Base-by-base conservation (phyloP, 768 basidiomycete species). In the Boletus reticuloceps region DNA sequence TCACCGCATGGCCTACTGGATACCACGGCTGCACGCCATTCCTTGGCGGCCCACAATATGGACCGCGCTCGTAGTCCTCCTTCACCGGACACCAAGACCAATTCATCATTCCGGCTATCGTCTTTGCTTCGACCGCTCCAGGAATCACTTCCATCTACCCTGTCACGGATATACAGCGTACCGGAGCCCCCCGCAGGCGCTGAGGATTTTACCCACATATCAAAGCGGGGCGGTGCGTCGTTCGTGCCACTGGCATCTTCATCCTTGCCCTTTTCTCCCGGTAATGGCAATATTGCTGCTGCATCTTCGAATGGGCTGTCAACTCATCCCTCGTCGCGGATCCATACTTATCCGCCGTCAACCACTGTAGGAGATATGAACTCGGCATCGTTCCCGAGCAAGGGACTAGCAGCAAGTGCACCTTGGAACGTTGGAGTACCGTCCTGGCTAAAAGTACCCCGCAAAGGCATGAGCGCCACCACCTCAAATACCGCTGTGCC, bases 321-420 rank as follows among this genome's bases (percentile, higher is more conserved):
- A 43, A 49, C 39, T 71, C 77, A 43, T 68, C 70, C 64, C 29
- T 61, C 65, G 27, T 56, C 59, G 47, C 66, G 62, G n/a, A 79
- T 78, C 62, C 89, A 91, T 78, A 91, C 89, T 69, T 91, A 91
- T 77, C 89, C 89, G 55, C 89, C 89, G 45, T 85, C 87, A 62
- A 77, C 81, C 72, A 78, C 79, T 64, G 67, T 66, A 69, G 78
- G 79, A 63, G 73, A 82, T 72, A 60, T 74, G 54, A 72, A 71
- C 72, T 74, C 75, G 31, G 13, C 55, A 38, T 56, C 60, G n/a
- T 58, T 39, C 42, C 58, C 77, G 74, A 64, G 74, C 73, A 76
- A 80, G 75, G 75, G 80, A 76, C 64, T 77, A 20, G 54, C 34
- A 41, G 51, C 63, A 53, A 53, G 52, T 52, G 64, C 63, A 34